phyloP scores from a whole-genome alignment of 1,139 yeast species.

The Yamadazyma sp. region DNA sequence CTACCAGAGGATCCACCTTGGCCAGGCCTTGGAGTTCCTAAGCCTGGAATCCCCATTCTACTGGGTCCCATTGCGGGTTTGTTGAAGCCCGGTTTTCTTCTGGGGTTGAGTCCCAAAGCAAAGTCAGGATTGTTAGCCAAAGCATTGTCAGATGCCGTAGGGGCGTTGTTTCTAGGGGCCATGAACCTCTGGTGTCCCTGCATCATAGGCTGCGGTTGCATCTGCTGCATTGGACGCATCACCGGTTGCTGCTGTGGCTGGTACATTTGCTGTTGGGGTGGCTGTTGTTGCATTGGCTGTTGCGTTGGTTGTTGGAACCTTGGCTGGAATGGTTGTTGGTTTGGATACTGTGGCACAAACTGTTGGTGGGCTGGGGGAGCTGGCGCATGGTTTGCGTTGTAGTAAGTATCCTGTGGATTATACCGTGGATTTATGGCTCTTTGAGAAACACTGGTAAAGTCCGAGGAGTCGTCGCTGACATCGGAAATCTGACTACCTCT shows the following conservation, averaged over 20 bases:
- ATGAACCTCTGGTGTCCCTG: conserved; percentile 11
- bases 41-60: conserved; percentile 15
- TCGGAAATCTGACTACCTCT: conserved; percentile 18
- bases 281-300: conserved; percentile 2
- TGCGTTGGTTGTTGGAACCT: conserved; percentile 10
- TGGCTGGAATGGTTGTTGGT: conserved; percentile 18
- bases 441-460: conserved; percentile 79
- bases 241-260: neutral
- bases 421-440: conserved; percentile 70
- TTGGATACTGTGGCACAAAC: conserved; percentile 19
- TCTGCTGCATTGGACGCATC: neutral
- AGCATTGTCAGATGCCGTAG: conserved; percentile 49
- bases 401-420: conserved; percentile 14
- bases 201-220: conserved; percentile 1
- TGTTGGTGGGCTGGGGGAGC: conserved; percentile 9
- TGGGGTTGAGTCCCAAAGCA: conserved; percentile 28
- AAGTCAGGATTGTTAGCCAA: conserved; percentile 57
- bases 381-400: conserved; percentile 3
- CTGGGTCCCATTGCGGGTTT: conserved; percentile 13
- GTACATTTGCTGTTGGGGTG: neutral
- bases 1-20: conserved; percentile 10
- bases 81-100: conserved; percentile 19
- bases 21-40: conserved; percentile 10
- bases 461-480: conserved; percentile 51
- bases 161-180: conserved; percentile 11